Base-by-base conservation (phyloP, 805 yeast genomes). In the Priceomyces melissophilus region DNA sequence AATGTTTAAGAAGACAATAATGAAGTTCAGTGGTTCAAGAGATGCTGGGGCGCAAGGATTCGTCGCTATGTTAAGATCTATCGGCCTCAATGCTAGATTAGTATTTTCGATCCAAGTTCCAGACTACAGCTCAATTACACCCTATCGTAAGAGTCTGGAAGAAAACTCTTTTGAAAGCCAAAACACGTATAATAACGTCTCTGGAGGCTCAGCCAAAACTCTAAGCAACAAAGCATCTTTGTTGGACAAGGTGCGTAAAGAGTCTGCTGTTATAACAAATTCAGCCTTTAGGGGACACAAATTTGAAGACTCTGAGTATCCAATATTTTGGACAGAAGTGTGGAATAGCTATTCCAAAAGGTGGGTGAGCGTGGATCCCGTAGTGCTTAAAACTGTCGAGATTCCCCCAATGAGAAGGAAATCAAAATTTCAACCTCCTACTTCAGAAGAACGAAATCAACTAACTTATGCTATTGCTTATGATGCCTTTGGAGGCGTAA, bases 281-380 rank as follows among this genome's bases (percentile, higher is more conserved):
- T 5, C 28, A 12, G 5, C 6, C 12, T n/a, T 17, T 14, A 27
- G 10, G 26, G 37, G 12, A 15, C 14, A 42, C 14, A 30, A 41
- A n/a, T 57, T 61, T 34, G 54, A 49, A 8, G 55, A 56, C 13
- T 59, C 69, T 2, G 44, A 42, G 7, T 83, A 69, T 53, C 97
- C 97, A 0, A 73, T 89, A 0, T 89, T 83, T 55, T 93, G 99
- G 99, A 81, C 81, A 15, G 99, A 93, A 58, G 96, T 86, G 0
- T 91, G 96, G 96, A 90, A 91, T 57, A 75, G 75, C 38, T 78
- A 74, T 43, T 63, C 79, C 4, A 73, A 79, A 43, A 76, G 72
- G 37, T 91, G 96, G 95, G 74, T 89, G n/a, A 78, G 95, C 2
- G 71, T 89, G 2, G 99, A 93, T 53, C 93, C 97, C 0, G 66